A percentile compares a stretch with the other conserved stretches of the same genome.
phyloP scores from a whole-genome alignment of 176 grass and related monocot genomes.

The Oryza longistaminata region DNA sequence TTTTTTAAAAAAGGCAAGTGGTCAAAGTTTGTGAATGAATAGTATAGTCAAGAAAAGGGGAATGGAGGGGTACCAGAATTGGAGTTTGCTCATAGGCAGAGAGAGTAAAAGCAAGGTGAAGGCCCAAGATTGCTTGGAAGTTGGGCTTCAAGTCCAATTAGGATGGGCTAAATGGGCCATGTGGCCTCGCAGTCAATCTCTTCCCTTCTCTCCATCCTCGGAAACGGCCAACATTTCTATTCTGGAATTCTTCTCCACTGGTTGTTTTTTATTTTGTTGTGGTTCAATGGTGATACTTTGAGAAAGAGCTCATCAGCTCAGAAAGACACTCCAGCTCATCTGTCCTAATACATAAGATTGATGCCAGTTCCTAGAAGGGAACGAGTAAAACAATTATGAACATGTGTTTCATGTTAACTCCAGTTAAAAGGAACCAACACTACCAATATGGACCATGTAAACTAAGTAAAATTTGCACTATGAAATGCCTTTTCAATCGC shows the following conservation, averaged over 20 bases:
- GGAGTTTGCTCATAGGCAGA: neutral
- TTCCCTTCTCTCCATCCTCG: too few relatives aligned
- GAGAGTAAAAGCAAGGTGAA: too few relatives aligned
- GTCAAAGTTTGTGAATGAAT: too few relatives aligned
- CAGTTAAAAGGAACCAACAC: neutral
- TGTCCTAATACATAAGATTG: conserved; percentile 20
- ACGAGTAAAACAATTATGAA: neutral
- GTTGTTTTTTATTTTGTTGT: conserved; percentile 23
- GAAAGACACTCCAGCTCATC: conserved; percentile 23
- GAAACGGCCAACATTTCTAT: neutral
- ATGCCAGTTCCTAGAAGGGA: conserved; percentile 25
- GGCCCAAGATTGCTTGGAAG: too few relatives aligned
- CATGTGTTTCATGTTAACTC: neutral
- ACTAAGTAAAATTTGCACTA: conserved; percentile 9
- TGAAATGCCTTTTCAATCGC: conserved; percentile 7
- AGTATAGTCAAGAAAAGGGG: too few relatives aligned
- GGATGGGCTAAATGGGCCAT: too few relatives aligned
- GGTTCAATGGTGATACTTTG: neutral
- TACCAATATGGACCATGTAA: neutral
- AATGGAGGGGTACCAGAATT: neutral
- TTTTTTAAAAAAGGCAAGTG: too few relatives aligned
- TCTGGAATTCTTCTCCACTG: conserved; percentile 12
- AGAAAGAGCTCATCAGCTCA: neutral
- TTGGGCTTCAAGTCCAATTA: too few relatives aligned
- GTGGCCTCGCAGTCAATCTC: too few relatives aligned